A percentile compares a stretch with the other conserved stretches of the same genome.
Conservation (phyloP, 2,329 filamentous ascomycete species). For the Exophiala sideris region DNA sequence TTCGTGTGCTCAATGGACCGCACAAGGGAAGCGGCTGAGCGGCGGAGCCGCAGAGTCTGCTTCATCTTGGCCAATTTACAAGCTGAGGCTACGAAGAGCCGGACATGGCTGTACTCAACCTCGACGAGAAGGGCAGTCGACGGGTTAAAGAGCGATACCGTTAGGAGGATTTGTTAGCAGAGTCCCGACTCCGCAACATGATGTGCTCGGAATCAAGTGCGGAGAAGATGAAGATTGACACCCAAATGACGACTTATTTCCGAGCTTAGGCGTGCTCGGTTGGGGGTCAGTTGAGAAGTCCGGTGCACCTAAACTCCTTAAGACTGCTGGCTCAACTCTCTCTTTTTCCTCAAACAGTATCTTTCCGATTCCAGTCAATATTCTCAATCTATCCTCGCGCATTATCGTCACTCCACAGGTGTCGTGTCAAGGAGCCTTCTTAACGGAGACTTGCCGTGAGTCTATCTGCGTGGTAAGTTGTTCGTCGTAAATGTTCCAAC, state of each 20-base stretch:
- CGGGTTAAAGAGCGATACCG: not conserved
- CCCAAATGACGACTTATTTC: not conserved
- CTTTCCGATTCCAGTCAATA: too few relatives aligned
- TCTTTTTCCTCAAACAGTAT: too few relatives aligned
- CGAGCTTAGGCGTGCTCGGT: not conserved
- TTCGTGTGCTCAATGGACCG: slow-evolving; percentile 9
- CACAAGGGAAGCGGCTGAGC: slow-evolving; percentile 10
- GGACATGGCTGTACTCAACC: not conserved
- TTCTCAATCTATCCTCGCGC: too few relatives aligned
- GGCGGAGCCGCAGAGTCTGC: slow-evolving; percentile 7
- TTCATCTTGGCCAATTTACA: slow-evolving; percentile 5
- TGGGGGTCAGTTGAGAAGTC: not conserved
- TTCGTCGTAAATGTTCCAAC: too few relatives aligned
- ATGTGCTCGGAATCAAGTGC: not conserved
- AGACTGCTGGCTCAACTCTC: too few relatives aligned
- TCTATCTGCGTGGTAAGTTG: too few relatives aligned
- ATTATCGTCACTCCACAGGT: too few relatives aligned
- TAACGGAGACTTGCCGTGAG: too few relatives aligned
- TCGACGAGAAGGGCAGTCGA: not conserved
- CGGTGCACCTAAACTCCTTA: too few relatives aligned
- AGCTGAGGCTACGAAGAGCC: not conserved
- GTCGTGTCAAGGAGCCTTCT: too few relatives aligned
- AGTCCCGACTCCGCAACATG: too few relatives aligned
- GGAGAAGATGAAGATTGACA: not conserved
- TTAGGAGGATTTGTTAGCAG: not conserved